phyloP scores from a whole-genome alignment of 1,284 basidiomycete species.

The Vanrija humicola region DNA sequence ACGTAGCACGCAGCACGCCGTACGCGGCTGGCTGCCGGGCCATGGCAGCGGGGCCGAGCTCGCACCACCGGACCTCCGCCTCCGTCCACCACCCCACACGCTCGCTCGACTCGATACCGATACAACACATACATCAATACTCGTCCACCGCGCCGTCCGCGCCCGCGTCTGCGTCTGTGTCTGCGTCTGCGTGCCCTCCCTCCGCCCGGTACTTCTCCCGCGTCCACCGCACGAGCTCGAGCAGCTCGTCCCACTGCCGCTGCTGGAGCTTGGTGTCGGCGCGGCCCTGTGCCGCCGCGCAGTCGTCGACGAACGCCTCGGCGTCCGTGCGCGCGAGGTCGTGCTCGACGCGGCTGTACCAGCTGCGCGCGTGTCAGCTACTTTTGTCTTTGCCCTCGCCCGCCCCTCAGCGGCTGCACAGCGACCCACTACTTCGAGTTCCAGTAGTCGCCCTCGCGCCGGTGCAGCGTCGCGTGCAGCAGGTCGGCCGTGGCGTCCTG shows the following conservation, averaged over 20 bases:
- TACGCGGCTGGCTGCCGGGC: no score
- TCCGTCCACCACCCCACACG: no score
- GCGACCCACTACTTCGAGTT: conserved; percentile 47
- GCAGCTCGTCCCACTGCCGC: conserved; percentile 44
- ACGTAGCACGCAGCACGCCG: no score
- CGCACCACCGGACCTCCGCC: no score
- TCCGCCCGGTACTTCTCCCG: conserved; percentile 25
- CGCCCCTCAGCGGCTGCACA: not conserved
- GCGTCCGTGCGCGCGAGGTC: conserved; percentile 9
- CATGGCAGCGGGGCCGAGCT: no score
- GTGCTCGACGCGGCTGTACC: not conserved
- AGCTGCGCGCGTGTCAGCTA: not conserved
- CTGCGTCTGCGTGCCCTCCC: no score
- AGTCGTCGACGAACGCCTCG: conserved; percentile 43
- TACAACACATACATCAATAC: no score
- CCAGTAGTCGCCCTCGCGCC: conserved; percentile 48
- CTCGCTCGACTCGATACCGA: no score
- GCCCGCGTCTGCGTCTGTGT: no score
- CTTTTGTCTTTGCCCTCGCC: no score
- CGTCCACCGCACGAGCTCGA: conserved; percentile 39
- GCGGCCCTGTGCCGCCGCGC: conserved; percentile 20
- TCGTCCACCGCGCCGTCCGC: no score
- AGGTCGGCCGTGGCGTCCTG: conserved; percentile 41
- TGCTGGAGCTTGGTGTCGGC: conserved; percentile 13
- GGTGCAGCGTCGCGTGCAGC: conserved; percentile 46